Evolutionary conservation across 2,329 filamentous ascomycete genomes (phyloP).

Genomic region (Fusarium haematococcum): DNA sequence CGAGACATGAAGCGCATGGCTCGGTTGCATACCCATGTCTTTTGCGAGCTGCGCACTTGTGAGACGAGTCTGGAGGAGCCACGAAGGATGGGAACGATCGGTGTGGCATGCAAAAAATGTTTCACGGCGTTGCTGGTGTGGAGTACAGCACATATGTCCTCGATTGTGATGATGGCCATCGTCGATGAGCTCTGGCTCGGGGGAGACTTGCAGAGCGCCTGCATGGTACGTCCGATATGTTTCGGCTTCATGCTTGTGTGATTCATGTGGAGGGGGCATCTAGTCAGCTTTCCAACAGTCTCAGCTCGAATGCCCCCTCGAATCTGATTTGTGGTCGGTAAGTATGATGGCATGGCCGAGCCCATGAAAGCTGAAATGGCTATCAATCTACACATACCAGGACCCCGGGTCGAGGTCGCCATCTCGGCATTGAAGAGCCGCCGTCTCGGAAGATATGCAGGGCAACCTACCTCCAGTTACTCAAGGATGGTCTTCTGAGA

Average conservation of each 20-base stretch:
- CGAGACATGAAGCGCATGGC: not conserved
- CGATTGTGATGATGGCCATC: not conserved
- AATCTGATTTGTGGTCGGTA: not conserved
- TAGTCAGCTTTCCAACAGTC: not conserved
- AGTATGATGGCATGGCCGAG: not conserved
- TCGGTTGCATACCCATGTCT: slow-evolving; percentile 4
- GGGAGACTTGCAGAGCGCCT: not conserved
- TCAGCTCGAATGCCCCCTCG: not conserved
- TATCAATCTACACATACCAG: not conserved
- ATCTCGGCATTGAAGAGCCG: not conserved
- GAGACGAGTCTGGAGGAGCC: not conserved
- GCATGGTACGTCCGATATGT: slow-evolving; percentile 10
- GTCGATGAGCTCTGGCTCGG: not conserved
- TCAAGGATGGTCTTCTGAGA: slow-evolving; percentile 5
- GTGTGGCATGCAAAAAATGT: not conserved
- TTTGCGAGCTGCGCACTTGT: not conserved
- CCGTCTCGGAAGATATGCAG: not conserved
- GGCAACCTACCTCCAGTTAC: not conserved
- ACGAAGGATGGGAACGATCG: not conserved
- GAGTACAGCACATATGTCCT: not conserved
- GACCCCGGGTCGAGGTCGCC: not conserved
- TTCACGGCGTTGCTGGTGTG: not conserved
- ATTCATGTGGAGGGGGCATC: not conserved
- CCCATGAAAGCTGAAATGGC: not conserved
- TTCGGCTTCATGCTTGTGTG: not conserved